Conservation (phyloP, 495 filamentous ascomycete species). For the Tuber microsphaerosporum region DNA sequence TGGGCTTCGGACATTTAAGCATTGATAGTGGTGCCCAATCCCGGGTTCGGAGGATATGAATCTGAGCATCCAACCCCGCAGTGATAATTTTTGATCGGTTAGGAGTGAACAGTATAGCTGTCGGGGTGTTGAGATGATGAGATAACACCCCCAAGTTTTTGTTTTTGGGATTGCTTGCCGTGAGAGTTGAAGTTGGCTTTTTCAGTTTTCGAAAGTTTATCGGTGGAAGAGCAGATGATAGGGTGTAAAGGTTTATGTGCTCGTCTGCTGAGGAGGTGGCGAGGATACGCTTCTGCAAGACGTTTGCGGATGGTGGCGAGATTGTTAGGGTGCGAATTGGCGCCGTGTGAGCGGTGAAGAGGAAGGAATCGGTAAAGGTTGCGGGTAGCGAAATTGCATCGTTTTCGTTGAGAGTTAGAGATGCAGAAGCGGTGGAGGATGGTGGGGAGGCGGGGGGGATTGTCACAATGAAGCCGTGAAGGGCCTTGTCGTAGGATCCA, state of each 20-base stretch:
- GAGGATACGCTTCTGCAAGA: constrained; percentile 63
- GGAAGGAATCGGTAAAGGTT: constrained; percentile 80
- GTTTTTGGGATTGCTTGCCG: constrained; percentile 76
- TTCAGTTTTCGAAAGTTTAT: constrained; percentile 46
- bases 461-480: constrained; percentile 82
- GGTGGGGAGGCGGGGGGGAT: constrained; percentile 45
- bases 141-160: constrained; percentile 77
- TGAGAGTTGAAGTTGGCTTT: constrained; percentile 58
- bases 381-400: constrained; percentile 46
- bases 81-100: constrained; percentile 80
- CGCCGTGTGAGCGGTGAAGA: constrained; percentile 87
- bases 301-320: constrained; percentile 61
- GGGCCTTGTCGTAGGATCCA: constrained; percentile 87
- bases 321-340: constrained; percentile 84
- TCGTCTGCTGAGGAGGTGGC: constrained; percentile 89
- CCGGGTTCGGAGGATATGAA: constrained; percentile 74
- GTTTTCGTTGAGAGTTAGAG: constrained; percentile 26
- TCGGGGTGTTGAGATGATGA: constrained; percentile 76
- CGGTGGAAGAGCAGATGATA: constrained; percentile 60
- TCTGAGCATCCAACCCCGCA: constrained; percentile 75
- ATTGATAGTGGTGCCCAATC: constrained; percentile 87
- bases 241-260: constrained; percentile 85
- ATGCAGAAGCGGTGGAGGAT: constrained; percentile 22
- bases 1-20: constrained; percentile 83
- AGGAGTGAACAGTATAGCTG: constrained; percentile 65